Conservation (phyloP, 2,329 filamentous ascomycete genomes). For the Thelonectria olida region DNA sequence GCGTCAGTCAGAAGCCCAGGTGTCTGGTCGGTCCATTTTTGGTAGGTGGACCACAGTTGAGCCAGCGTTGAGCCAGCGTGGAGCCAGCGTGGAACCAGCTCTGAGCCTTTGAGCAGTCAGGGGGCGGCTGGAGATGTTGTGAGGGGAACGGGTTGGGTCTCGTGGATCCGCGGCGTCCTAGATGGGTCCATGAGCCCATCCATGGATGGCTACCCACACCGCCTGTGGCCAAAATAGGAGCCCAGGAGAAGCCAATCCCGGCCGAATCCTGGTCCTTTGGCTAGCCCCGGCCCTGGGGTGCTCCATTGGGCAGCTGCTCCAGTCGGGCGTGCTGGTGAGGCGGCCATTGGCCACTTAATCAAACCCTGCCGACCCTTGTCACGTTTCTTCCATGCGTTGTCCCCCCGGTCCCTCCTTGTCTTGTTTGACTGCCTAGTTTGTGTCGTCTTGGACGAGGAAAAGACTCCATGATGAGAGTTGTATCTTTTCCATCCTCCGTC, state of each 20-base stretch:
- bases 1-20: slow-evolving; percentile 36
- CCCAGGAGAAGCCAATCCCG: slow-evolving; percentile 46
- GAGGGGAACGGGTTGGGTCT: slow-evolving; percentile 7
- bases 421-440: slow-evolving; percentile 12
- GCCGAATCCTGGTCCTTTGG: slow-evolving; percentile 51
- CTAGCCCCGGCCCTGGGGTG: slow-evolving; percentile 58
- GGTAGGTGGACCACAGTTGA: slow-evolving; percentile 30
- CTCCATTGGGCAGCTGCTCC: slow-evolving; percentile 61
- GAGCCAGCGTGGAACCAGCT: slow-evolving; percentile 12
- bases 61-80: slow-evolving; percentile 16
- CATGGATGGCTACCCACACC: slow-evolving; percentile 41
- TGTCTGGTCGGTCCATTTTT: slow-evolving; percentile 34
- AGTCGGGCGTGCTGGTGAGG: slow-evolving; percentile 49
- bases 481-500: slow-evolving; percentile 7
- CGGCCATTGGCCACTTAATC: slow-evolving; percentile 63
- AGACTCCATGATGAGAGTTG: slow-evolving; percentile 3
- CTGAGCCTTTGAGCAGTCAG: slow-evolving; percentile 6
- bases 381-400: slow-evolving; percentile 62
- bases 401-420: slow-evolving; percentile 43
- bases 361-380: slow-evolving; percentile 58
- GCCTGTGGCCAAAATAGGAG: slow-evolving; percentile 46
- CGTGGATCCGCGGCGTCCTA: slow-evolving; percentile 12
- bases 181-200: slow-evolving; percentile 29
- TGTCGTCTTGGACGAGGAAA: slow-evolving; percentile 5
- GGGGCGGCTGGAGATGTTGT: slow-evolving; percentile 10